A percentile compares a stretch with the other conserved stretches of the same genome.
These are phyloP conservation scores for Pestalotiopsis sp. DNA, from an alignment of 2,329 filamentous ascomycete species.

Conservation along the genomic window DNA sequence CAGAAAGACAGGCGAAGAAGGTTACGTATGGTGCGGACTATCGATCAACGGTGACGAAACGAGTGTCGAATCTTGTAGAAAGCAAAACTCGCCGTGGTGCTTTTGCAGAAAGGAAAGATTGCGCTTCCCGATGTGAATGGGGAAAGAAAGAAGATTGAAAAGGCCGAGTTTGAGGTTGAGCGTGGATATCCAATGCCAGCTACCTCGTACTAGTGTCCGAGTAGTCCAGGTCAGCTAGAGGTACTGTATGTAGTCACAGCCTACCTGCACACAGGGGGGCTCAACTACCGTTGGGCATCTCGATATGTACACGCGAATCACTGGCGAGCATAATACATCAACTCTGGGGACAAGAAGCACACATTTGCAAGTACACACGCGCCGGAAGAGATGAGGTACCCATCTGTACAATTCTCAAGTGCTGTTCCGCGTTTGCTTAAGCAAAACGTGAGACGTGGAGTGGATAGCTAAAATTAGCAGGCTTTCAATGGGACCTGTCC, in stretches of 20 bases:
- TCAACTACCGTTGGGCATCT: no score
- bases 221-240: no score
- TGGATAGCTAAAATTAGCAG: constrained; percentile 6
- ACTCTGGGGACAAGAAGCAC: no score
- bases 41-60: not conserved
- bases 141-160: not conserved
- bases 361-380: no score
- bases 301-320: no score
- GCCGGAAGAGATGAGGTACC: no score
- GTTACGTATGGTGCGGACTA: not conserved
- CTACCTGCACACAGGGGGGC: no score
- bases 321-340: no score
- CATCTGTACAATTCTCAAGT: no score
- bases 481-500: not conserved
- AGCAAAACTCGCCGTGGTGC: not conserved
- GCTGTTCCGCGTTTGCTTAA: no score
- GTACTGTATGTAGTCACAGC: no score
- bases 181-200: not conserved
- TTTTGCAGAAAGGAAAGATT: not conserved
- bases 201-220: not conserved
- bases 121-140: not conserved
- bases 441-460: not conserved
- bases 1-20: not conserved
- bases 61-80: not conserved
- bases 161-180: not conserved